phyloP scores from a whole-genome alignment of 2,329 filamentous ascomycete species.

The Cladophialophora carrionii region DNA sequence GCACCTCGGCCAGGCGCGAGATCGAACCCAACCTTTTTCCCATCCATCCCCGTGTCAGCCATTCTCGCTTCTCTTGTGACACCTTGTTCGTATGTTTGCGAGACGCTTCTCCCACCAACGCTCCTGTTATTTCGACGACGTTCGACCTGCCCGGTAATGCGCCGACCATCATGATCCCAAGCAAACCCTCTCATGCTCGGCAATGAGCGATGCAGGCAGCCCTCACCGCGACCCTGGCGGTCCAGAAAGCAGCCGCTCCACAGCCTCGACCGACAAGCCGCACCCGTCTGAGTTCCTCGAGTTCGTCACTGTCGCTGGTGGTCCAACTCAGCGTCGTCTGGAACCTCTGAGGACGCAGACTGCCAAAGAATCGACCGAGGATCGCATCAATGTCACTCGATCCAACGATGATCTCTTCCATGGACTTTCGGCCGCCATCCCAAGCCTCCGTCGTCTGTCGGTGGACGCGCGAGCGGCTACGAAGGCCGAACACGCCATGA shows the following conservation, averaged over 20 bases:
- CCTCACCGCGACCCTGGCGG: conserved; percentile 14
- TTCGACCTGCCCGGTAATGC: not conserved
- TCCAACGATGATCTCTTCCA: conserved; percentile 37
- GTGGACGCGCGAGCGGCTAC: conserved; percentile 35
- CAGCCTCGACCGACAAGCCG: conserved; percentile 27
- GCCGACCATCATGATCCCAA: conserved; percentile 5
- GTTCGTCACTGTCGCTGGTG: conserved; percentile 27
- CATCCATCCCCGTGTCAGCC: not conserved
- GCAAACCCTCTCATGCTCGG: conserved; percentile 4
- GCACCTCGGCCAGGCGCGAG: conserved; percentile 4
- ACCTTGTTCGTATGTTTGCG: not conserved
- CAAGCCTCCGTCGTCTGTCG: conserved; percentile 33
- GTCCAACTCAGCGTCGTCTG: conserved; percentile 12
- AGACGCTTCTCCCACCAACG: not conserved
- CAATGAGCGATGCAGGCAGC: conserved; percentile 29
- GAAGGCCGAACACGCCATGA: conserved; percentile 40
- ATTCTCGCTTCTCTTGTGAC: not conserved
- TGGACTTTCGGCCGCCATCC: conserved; percentile 34
- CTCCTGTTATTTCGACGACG: not conserved
- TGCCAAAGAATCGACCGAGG: conserved; percentile 9
- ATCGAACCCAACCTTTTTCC: conserved; percentile 11
- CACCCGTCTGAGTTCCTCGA: conserved; percentile 37
- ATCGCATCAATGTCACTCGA: conserved; percentile 23
- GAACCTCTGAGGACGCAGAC: conserved; percentile 25
- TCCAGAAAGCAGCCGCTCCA: conserved; percentile 4